Conservation (phyloP, 108 stramenopile species). For the Discostella stelligeroides region DNA sequence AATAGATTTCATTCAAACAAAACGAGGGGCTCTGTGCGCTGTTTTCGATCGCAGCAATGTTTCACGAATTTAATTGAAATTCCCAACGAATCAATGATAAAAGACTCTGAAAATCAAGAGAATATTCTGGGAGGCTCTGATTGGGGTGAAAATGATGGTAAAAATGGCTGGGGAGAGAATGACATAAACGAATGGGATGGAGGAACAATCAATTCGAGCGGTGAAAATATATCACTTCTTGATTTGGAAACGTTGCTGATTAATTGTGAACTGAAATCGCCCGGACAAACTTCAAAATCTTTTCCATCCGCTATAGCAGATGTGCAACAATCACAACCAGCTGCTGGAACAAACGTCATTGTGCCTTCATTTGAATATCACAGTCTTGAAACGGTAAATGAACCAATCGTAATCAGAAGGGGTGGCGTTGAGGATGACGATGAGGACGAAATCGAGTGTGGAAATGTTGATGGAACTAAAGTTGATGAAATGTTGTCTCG, state of each 20-base stretch:
- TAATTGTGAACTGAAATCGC: constrained; percentile 46
- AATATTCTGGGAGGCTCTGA: constrained; percentile 51
- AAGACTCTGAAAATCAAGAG: constrained; percentile 3
- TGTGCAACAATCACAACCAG: constrained; percentile 11
- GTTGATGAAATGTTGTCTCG: constrained; percentile 76
- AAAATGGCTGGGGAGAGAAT: constrained; percentile 22
- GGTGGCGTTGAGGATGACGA: constrained; percentile 67
- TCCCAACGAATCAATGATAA: constrained; percentile 20
- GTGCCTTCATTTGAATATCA: constrained; percentile 44
- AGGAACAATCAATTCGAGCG: neutral
- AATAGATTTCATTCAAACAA: constrained; percentile 46
- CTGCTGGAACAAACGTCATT: neutral
- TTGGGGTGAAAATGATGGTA: constrained; percentile 52
- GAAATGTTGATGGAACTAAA: constrained; percentile 57
- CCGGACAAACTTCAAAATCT: constrained; percentile 4
- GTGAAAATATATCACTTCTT: constrained; percentile 35
- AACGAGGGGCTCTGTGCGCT: constrained; percentile 52
- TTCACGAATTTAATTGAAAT: constrained; percentile 11
- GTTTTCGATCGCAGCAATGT: constrained; percentile 39
- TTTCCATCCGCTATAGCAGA: constrained; percentile 13
- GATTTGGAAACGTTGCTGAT: constrained; percentile 70
- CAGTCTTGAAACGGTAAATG: constrained; percentile 54
- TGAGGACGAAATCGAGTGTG: constrained; percentile 56
- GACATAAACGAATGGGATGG: constrained; percentile 36
- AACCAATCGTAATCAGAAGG: constrained; percentile 41